Evolutionary conservation across 2,329 filamentous ascomycete genomes (phyloP).

Genomic region (Aphanoascus verrucosus): DNA sequence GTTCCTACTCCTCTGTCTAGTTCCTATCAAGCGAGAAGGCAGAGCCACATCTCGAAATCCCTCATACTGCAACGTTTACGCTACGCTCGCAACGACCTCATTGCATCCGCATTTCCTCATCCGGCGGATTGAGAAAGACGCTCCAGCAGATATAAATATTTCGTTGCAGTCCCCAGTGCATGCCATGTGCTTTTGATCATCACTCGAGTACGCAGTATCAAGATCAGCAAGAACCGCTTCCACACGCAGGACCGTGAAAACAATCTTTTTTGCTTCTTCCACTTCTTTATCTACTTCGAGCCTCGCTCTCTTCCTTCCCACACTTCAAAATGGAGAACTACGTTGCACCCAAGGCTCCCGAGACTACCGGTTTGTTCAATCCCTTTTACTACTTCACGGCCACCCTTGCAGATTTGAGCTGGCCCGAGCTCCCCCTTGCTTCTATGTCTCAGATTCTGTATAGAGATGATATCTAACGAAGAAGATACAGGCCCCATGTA

Average conservation of each 20-base stretch:
- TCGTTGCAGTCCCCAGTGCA: not conserved
- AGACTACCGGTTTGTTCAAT: slow-evolving; percentile 13
- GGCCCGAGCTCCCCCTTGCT: not conserved
- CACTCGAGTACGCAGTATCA: not conserved
- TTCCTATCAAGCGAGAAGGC: not conserved
- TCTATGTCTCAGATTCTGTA: not conserved
- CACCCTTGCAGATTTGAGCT: not conserved
- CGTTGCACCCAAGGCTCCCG: slow-evolving; percentile 12
- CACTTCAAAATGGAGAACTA: slow-evolving; percentile 10
- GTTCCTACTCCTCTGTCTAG: not conserved
- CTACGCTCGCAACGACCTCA: not conserved
- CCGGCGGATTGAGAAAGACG: not conserved
- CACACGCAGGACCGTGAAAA: not conserved
- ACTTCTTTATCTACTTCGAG: slow-evolving; percentile 4
- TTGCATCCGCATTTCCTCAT: not conserved
- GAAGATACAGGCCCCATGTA: slow-evolving; percentile 11
- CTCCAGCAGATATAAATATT: not conserved
- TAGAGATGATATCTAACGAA: not conserved
- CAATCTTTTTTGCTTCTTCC: not conserved
- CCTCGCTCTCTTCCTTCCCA: slow-evolving; percentile 3
- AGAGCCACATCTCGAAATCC: slow-evolving; percentile 1
- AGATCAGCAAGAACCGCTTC: slow-evolving; percentile 2
- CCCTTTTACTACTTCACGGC: not conserved
- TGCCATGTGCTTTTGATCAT: not conserved
- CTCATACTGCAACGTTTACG: not conserved